Conservation (phyloP, 192 early-diverging fungal genomes). For the Backusella morwellensis region DNA sequence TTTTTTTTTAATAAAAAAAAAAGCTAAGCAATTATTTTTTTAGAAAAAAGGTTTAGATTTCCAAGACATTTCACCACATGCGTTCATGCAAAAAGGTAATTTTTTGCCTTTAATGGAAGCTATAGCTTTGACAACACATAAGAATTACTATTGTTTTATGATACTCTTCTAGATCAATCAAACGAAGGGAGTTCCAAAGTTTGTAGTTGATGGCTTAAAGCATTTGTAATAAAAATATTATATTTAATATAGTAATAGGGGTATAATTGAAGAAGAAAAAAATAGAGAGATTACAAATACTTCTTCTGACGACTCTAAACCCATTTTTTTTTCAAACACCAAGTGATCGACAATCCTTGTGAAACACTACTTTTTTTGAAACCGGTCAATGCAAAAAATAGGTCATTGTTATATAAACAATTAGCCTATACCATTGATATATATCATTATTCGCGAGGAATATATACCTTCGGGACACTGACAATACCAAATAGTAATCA, state of each 20-base stretch:
- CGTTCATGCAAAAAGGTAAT: background rate
- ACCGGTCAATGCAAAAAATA: background rate
- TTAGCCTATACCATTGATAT: background rate
- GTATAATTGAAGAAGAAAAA: background rate
- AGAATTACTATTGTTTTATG: background rate
- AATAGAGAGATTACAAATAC: background rate
- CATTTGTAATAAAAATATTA: background rate
- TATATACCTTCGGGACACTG: background rate
- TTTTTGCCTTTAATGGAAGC: background rate
- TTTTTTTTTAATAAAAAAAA: background rate
- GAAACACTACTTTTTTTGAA: background rate
- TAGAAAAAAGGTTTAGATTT: background rate
- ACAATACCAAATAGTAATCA: background rate
- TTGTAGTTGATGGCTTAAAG: background rate
- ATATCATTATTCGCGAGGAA: background rate
- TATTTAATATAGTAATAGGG: background rate
- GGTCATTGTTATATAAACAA: background rate
- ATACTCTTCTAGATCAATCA: background rate
- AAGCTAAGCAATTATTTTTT: constrained; percentile 1
- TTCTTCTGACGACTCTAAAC: background rate
- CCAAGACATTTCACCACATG: constrained; percentile 1
- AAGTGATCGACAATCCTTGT: background rate
- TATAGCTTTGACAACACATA: background rate
- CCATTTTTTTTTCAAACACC: background rate
- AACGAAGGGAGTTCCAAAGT: background rate